These are phyloP conservation scores for Pochonia chlamydosporia DNA, from an alignment of 2,329 filamentous ascomycete species.

Conservation along the genomic window DNA sequence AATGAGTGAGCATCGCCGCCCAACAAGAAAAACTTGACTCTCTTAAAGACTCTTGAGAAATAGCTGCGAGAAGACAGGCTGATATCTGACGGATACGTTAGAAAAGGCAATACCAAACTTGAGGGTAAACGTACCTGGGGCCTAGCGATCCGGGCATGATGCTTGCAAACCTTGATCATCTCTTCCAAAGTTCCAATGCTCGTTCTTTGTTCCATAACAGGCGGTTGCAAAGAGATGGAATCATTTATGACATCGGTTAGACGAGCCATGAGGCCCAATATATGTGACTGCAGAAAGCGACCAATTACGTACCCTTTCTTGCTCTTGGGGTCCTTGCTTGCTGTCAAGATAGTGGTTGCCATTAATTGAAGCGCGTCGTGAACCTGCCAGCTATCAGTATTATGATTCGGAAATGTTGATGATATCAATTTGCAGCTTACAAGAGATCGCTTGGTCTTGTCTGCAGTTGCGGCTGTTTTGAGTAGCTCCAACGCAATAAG, in stretches of 20 bases:
- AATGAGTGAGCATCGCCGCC: conserved; percentile 67
- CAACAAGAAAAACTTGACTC: conserved; percentile 78
- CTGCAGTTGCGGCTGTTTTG: conserved; percentile 67
- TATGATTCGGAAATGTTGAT: background rate
- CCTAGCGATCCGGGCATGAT: conserved; percentile 69
- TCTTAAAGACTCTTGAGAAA: conserved; percentile 69
- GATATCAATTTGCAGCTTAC: conserved; percentile 53
- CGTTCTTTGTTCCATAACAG: conserved; percentile 63
- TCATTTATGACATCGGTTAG: conserved; percentile 78
- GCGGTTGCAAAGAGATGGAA: conserved; percentile 44
- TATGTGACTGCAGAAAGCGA: conserved; percentile 73
- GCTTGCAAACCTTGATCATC: conserved; percentile 72
- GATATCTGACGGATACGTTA: conserved; percentile 56
- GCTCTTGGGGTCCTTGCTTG: conserved; percentile 35
- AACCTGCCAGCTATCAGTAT: conserved; percentile 33
- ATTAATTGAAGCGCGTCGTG: conserved; percentile 42
- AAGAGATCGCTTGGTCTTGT: conserved; percentile 47
- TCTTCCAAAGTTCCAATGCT: conserved; percentile 82
- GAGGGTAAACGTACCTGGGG: conserved; percentile 59
- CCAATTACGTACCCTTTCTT: conserved; percentile 56
- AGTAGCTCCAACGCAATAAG: conserved; percentile 75
- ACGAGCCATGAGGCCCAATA: conserved; percentile 79
- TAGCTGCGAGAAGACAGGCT: conserved; percentile 82
- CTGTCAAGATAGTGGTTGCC: conserved; percentile 32
- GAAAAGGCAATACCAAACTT: background rate